phyloP scores from a whole-genome alignment of 805 yeast species.

The Ascoidea asiatica region DNA sequence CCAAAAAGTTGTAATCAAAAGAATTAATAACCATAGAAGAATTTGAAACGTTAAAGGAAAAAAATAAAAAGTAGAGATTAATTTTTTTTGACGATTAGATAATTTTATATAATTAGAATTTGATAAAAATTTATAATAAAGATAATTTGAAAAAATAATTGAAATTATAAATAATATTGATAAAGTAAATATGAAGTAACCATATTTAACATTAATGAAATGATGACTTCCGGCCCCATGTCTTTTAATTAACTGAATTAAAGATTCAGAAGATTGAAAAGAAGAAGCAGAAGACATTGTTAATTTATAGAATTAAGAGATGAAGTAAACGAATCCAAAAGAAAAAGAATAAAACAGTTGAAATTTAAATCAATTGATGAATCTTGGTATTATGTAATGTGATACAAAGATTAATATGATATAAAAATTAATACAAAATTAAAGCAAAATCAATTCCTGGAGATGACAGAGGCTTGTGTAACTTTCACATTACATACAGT shows the following conservation, averaged over 20 bases:
- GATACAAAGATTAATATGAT: too few relatives aligned
- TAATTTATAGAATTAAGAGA: too few relatives aligned
- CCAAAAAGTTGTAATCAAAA: conserved; percentile 20
- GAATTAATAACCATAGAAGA: conserved; percentile 20
- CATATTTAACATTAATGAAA: conserved; percentile 44
- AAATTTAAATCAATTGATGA: too few relatives aligned
- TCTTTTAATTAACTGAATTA: neutral
- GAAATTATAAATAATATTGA: conserved; percentile 25
- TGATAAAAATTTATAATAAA: conserved; percentile 6
- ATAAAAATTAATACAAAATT: too few relatives aligned
- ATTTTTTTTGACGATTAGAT: conserved; percentile 24
- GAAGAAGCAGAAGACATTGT: neutral
- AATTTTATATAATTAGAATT: conserved; percentile 1
- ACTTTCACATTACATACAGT: too few relatives aligned
- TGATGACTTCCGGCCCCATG: conserved; percentile 25
- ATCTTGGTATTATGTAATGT: too few relatives aligned
- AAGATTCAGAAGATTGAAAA: neutral
- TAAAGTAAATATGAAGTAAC: conserved; percentile 33
- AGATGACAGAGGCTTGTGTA: too few relatives aligned
- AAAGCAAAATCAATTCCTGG: too few relatives aligned
- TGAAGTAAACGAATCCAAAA: too few relatives aligned
- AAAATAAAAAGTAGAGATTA: conserved; percentile 16
- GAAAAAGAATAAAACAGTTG: too few relatives aligned
- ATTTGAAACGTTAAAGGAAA: conserved; percentile 24
- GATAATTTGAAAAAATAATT: conserved; percentile 19